Conservation (phyloP, 768 basidiomycete species). For the Lactarius hatsudake region DNA sequence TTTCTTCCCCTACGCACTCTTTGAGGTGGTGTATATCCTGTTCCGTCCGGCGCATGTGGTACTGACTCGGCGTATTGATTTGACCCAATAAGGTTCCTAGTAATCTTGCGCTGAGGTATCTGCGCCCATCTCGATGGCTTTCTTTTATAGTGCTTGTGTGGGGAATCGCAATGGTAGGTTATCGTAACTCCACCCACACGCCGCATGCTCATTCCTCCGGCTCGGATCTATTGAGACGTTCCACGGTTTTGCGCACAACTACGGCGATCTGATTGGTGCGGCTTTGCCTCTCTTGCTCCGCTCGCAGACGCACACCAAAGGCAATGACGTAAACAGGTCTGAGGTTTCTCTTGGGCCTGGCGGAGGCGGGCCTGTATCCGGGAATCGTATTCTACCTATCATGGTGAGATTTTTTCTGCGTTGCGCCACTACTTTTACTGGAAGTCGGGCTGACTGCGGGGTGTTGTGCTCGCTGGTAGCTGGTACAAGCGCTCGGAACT, state of each 20-base stretch:
- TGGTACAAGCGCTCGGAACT: slow-evolving; percentile 83
- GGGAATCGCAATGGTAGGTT: slow-evolving; percentile 42
- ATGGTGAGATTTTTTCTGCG: slow-evolving; percentile 38
- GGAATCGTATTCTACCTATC: slow-evolving; percentile 61
- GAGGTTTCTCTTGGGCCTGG: slow-evolving; percentile 56
- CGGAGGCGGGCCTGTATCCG: slow-evolving; percentile 52
- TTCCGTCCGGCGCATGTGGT: background rate
- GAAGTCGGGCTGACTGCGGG: no score
- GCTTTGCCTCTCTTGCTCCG: slow-evolving; percentile 8
- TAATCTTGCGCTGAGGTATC: slow-evolving; percentile 55
- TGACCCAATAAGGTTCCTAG: slow-evolving; percentile 49
- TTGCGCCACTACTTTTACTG: no score
- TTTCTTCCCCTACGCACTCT: slow-evolving; percentile 70
- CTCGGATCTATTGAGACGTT: slow-evolving; percentile 43
- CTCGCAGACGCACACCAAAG: background rate
- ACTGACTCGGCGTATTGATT: background rate
- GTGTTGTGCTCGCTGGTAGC: slow-evolving; percentile 34
- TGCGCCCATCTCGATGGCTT: slow-evolving; percentile 67
- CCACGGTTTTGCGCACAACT: slow-evolving; percentile 60
- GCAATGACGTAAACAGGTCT: slow-evolving; percentile 41
- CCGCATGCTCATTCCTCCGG: background rate
- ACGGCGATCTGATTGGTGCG: slow-evolving; percentile 60
- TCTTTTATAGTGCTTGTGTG: slow-evolving; percentile 43
- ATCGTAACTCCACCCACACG: background rate
- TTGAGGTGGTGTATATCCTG: slow-evolving; percentile 49